A percentile compares a stretch with the other conserved stretches of the same genome.
These are phyloP conservation scores for Aspergillus novofumigatus DNA, from an alignment of 2,329 filamentous ascomycete species.

Conservation along the genomic window DNA sequence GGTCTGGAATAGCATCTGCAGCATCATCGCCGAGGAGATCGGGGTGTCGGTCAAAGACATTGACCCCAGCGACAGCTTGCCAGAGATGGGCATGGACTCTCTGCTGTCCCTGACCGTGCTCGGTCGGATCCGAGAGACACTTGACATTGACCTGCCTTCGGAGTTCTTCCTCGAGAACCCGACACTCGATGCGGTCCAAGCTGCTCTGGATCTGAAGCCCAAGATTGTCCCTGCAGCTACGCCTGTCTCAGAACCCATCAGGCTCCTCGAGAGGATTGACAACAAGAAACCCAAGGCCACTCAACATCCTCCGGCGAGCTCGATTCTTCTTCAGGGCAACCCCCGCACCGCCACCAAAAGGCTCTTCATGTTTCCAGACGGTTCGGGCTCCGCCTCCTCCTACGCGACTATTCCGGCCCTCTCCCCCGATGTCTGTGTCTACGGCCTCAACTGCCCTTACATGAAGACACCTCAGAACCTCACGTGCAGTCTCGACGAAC, in stretches of 20 bases:
- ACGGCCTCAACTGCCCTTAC: conserved; percentile 43
- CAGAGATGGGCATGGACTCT: conserved; percentile 44
- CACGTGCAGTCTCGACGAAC: conserved; percentile 32
- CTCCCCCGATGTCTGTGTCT: conserved; percentile 38
- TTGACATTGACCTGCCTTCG: conserved; percentile 39
- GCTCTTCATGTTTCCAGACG: conserved; percentile 43
- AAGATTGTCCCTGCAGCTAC: conserved; percentile 19
- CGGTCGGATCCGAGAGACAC: conserved; percentile 41
- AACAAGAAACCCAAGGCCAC: conserved; percentile 17
- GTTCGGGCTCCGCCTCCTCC: conserved; percentile 45
- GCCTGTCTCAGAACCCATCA: conserved; percentile 15
- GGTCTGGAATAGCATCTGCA: conserved; percentile 38
- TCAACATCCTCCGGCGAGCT: conserved; percentile 38
- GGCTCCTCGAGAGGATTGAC: conserved; percentile 20
- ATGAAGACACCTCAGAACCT: conserved; percentile 40
- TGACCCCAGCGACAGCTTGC: conserved; percentile 36
- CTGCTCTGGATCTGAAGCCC: conserved; percentile 36
- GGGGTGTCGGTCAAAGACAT: conserved; percentile 41
- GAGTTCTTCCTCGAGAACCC: conserved; percentile 44
- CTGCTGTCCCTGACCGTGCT: conserved; percentile 44
- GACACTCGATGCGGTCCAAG: conserved; percentile 38
- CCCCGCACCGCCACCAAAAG: conserved; percentile 40
- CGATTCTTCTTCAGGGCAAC: conserved; percentile 41
- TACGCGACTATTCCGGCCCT: conserved; percentile 42
- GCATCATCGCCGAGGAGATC: conserved; percentile 42